Conservation (phyloP, 345 rosid species). For the Sisymbrium altissimum region DNA sequence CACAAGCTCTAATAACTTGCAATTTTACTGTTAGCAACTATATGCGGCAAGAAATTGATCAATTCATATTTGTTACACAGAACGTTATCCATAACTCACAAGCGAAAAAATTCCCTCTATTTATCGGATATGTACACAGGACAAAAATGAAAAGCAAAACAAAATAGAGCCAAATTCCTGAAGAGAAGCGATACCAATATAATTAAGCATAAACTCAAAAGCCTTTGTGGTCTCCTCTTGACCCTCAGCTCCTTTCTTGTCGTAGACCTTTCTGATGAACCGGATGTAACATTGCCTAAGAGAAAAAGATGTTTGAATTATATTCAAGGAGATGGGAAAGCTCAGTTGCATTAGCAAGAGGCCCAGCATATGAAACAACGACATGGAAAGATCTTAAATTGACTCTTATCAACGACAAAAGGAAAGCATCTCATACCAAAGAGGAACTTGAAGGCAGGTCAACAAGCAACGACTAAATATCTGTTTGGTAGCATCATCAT, state of each 20-base stretch:
- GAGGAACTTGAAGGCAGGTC: constrained; percentile 91
- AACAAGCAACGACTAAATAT: constrained; percentile 92
- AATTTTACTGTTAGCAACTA: not conserved
- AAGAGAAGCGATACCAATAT: constrained; percentile 60
- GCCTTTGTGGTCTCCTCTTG: constrained; percentile 93
- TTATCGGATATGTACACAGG: constrained; percentile 7
- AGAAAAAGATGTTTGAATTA: constrained; percentile 1
- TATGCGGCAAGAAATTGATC: not conserved
- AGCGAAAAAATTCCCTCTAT: not conserved
- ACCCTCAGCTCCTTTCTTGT: constrained; percentile 84
- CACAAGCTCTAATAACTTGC: not conserved
- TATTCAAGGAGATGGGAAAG: constrained; percentile 6
- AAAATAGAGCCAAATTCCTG: not conserved
- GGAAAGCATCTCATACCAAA: constrained; percentile 54
- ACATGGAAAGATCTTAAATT: not conserved
- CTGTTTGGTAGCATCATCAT: constrained; percentile 88
- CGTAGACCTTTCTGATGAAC: constrained; percentile 85
- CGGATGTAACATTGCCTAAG: constrained; percentile 92
- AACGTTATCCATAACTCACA: not conserved
- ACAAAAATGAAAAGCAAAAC: not conserved
- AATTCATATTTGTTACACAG: not conserved
- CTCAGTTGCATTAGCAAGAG: not conserved
- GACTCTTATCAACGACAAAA: not conserved
- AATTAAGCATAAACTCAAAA: constrained; percentile 83
- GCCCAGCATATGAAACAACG: not conserved